phyloP scores from a whole-genome alignment of 352 stramenopile species.

The Phytophthora vignae region DNA sequence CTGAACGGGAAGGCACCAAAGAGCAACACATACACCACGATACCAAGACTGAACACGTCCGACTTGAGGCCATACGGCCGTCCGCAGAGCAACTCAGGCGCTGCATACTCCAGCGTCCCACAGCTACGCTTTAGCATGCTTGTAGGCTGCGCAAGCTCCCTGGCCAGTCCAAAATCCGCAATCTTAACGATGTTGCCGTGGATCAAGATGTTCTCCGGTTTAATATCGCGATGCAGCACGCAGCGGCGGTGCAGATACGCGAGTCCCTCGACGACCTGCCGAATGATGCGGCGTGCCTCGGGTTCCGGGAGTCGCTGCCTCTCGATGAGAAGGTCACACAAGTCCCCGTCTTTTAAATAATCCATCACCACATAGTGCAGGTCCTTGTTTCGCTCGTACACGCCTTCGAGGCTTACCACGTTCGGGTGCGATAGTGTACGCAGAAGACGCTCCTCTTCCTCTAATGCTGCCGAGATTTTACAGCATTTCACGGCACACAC shows the following conservation, averaged over 20 bases:
- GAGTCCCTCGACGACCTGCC: slow-evolving; percentile 64
- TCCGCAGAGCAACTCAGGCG: slow-evolving; percentile 73
- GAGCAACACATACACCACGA: slow-evolving; percentile 83
- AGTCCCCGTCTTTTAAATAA: slow-evolving; percentile 77
- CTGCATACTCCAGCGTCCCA: slow-evolving; percentile 82
- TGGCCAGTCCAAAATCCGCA: slow-evolving; percentile 82
- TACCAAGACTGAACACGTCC: slow-evolving; percentile 81
- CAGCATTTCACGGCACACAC: slow-evolving; percentile 84
- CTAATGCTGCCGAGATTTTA: slow-evolving; percentile 63
- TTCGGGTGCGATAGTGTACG: slow-evolving; percentile 71
- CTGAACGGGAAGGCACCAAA: slow-evolving; percentile 85
- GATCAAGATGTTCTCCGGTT: slow-evolving; percentile 85
- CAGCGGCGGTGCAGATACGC: slow-evolving; percentile 72
- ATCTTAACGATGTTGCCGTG: slow-evolving; percentile 79
- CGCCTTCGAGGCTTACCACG: slow-evolving; percentile 69
- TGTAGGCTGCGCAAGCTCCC: slow-evolving; percentile 58
- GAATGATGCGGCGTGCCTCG: slow-evolving; percentile 66
- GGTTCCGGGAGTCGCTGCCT: slow-evolving; percentile 63
- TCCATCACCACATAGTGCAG: slow-evolving; percentile 89
- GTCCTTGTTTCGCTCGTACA: slow-evolving; percentile 67
- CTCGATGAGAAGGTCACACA: slow-evolving; percentile 80
- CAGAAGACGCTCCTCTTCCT: slow-evolving; percentile 79
- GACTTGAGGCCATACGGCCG: slow-evolving; percentile 79
- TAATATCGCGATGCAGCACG: slow-evolving; percentile 81
- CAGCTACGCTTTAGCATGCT: slow-evolving; percentile 70